A percentile compares a stretch with the other conserved stretches of the same genome.
phyloP scores from a whole-genome alignment of 2,329 filamentous ascomycete species.

The Trichoderma sp. region DNA sequence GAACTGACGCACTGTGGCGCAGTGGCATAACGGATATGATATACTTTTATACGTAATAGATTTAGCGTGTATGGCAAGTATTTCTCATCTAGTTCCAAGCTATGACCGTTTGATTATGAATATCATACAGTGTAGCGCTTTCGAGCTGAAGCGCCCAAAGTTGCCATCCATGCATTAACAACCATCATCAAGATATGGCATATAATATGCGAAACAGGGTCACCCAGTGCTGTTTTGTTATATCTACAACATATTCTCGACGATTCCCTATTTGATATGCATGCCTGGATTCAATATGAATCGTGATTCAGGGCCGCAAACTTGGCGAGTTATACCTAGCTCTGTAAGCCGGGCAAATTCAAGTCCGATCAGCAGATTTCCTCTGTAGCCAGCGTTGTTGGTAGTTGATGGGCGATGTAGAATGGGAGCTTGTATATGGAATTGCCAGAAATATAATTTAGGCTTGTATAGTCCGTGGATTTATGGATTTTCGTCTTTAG shows the following conservation, averaged over 20 bases:
- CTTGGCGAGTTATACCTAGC: neutral
- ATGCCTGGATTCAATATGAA: neutral
- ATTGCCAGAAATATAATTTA: neutral
- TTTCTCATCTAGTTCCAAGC: neutral
- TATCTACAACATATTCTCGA: neutral
- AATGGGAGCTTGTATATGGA: neutral
- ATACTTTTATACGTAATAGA: neutral
- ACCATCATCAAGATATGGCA: neutral
- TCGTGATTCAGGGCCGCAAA: neutral
- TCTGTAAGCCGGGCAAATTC: neutral
- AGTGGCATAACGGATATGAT: neutral
- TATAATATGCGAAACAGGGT: neutral
- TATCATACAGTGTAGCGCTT: neutral
- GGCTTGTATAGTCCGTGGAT: neutral
- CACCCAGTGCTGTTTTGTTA: neutral
- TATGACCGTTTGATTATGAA: neutral
- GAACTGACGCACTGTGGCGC: neutral
- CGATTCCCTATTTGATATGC: neutral
- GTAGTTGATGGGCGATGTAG: neutral
- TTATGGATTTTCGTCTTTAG: neutral
- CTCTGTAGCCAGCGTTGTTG: neutral
- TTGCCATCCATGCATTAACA: too few species aligned
- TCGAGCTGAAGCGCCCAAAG: neutral
- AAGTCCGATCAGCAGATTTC: neutral
- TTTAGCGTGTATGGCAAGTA: neutral